phyloP scores from a whole-genome alignment of 495 filamentous ascomycete species.

The Patellaria atrata region DNA sequence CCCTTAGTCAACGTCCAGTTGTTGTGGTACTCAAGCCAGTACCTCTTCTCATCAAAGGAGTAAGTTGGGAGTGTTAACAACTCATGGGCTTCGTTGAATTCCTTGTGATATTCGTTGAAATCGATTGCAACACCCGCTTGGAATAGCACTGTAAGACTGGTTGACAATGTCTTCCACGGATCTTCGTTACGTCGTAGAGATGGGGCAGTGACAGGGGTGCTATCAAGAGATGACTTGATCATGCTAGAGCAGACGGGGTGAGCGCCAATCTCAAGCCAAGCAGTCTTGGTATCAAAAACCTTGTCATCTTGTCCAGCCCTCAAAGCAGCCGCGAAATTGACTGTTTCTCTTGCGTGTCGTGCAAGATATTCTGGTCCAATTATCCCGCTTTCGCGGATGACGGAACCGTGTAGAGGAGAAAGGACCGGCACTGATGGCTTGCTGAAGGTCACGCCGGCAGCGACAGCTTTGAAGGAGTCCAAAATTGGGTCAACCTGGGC shows the following conservation, averaged over 20 bases:
- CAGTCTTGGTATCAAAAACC: slow-evolving; percentile 31
- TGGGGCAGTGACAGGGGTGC: slow-evolving; percentile 27
- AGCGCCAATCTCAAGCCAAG: slow-evolving; percentile 31
- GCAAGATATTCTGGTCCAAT: slow-evolving; percentile 30
- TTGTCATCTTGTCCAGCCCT: slow-evolving; percentile 26
- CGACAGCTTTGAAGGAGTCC: slow-evolving; percentile 29
- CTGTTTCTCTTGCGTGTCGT: slow-evolving; percentile 31
- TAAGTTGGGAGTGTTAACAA: slow-evolving; percentile 34
- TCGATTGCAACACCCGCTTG: slow-evolving; percentile 30
- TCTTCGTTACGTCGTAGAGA: slow-evolving; percentile 33
- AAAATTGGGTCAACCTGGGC: slow-evolving; percentile 38
- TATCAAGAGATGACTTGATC: slow-evolving; percentile 28
- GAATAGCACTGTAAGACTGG: slow-evolving; percentile 28
- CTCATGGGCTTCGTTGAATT: slow-evolving; percentile 30
- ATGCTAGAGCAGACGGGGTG: slow-evolving; percentile 31
- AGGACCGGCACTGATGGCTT: slow-evolving; percentile 28
- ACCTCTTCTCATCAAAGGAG: slow-evolving; percentile 35
- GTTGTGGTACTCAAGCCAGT: slow-evolving; percentile 37
- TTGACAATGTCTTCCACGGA: slow-evolving; percentile 33
- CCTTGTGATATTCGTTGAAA: slow-evolving; percentile 35
- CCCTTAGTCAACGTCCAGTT: slow-evolving; percentile 38
- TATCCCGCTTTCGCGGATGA: slow-evolving; percentile 30
- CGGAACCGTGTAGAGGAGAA: slow-evolving; percentile 29
- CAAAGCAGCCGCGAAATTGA: slow-evolving; percentile 32
- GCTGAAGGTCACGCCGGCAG: slow-evolving; percentile 29